Conservation (phyloP, 2,329 filamentous ascomycete species). For the Meredithiella fracta region DNA sequence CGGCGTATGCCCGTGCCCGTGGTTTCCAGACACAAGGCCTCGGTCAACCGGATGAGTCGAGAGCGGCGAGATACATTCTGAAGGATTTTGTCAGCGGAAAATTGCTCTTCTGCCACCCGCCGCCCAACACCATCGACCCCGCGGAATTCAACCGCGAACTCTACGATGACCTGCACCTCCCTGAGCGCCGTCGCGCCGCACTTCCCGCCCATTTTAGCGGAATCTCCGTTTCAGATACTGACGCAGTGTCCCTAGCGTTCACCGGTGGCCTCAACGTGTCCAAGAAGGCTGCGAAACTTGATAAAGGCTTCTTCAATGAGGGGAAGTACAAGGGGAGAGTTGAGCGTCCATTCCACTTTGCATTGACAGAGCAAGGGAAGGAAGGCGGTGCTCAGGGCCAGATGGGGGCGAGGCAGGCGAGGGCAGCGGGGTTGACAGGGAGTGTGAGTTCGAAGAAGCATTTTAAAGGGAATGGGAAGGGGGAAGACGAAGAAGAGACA, state of each 20-base stretch:
- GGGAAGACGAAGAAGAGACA: constrained; percentile 37
- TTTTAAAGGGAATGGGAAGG: constrained; percentile 62
- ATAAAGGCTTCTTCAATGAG: constrained; percentile 69
- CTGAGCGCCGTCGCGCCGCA: constrained; percentile 58
- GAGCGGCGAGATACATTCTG: constrained; percentile 73
- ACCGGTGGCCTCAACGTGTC: constrained; percentile 38
- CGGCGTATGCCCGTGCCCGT: constrained; percentile 72
- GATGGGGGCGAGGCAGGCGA: constrained; percentile 68
- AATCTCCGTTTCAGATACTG: constrained; percentile 25
- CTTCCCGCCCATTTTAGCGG: constrained; percentile 36
- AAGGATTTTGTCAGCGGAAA: constrained; percentile 98
- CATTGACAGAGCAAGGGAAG: constrained; percentile 68
- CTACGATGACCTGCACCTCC: constrained; percentile 69
- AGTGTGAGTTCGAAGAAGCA: constrained; percentile 74
- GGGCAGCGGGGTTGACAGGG: constrained; percentile 47
- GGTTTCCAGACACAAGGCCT: constrained; percentile 82
- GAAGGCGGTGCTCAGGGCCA: constrained; percentile 36
- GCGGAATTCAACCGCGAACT: constrained; percentile 74
- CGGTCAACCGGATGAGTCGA: constrained; percentile 82
- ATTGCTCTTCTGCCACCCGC: constrained; percentile 78
- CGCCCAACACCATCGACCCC: constrained; percentile 55
- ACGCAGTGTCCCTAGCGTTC: constrained; percentile 16
- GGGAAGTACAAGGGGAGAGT: constrained; percentile 48
- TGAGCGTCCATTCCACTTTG: constrained; percentile 71
- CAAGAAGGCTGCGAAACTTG: constrained; percentile 58